Evolutionary conservation across 352 stramenopile species (phyloP).

Genomic region (Pythium scleroteichum): DNA sequence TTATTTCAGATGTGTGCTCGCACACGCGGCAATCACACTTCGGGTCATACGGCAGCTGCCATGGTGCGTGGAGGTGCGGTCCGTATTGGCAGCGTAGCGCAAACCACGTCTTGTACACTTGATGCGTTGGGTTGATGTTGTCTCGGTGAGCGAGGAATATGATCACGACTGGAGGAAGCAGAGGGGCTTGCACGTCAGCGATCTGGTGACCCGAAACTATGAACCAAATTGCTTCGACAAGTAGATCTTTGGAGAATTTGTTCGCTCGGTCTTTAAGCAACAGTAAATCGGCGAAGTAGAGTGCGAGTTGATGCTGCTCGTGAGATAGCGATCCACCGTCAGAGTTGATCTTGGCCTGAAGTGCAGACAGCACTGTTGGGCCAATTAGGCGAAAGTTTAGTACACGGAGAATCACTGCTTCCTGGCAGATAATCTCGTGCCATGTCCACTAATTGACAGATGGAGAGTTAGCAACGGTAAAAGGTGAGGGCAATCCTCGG

Average conservation of each 20-base stretch:
- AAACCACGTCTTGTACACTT: slow-evolving; percentile 56
- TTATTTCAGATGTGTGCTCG: slow-evolving; percentile 39
- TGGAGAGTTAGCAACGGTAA: background rate
- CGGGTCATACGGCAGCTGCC: slow-evolving; percentile 57
- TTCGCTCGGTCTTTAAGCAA: slow-evolving; percentile 47
- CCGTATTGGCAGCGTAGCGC: slow-evolving; percentile 69
- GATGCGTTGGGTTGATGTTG: slow-evolving; percentile 63
- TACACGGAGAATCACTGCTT: slow-evolving; percentile 42
- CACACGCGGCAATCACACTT: slow-evolving; percentile 63
- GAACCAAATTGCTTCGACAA: slow-evolving; percentile 64
- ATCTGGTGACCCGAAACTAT: slow-evolving; percentile 48
- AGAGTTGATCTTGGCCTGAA: slow-evolving; percentile 48
- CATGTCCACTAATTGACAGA: slow-evolving; percentile 50
- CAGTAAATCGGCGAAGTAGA: slow-evolving; percentile 63
- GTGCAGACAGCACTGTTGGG: slow-evolving; percentile 40
- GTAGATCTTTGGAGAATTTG: slow-evolving; percentile 45
- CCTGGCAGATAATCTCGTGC: slow-evolving; percentile 54
- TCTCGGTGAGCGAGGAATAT: slow-evolving; percentile 65
- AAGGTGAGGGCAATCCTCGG: background rate
- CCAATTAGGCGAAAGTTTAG: slow-evolving; percentile 62
- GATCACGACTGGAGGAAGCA: slow-evolving; percentile 57
- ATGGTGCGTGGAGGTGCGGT: slow-evolving; percentile 40
- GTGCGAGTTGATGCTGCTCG: slow-evolving; percentile 45
- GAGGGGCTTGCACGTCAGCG: slow-evolving; percentile 41
- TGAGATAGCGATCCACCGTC: slow-evolving; percentile 18